phyloP scores from a whole-genome alignment of 2,329 filamentous ascomycete species.

The Claviceps africana region DNA sequence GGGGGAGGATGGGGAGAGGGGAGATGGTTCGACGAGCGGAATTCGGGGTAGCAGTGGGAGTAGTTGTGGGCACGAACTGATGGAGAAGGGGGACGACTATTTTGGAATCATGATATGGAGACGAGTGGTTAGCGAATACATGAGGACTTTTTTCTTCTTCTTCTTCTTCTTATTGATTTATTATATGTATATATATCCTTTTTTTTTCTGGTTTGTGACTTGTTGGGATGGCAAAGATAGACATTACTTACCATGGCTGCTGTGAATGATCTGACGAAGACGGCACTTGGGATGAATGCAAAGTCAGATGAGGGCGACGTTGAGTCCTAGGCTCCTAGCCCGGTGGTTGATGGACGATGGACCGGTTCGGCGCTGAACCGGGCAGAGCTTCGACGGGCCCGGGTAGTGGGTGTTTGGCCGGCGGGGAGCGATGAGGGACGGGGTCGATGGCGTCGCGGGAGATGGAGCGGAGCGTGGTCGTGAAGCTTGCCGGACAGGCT shows the following conservation, averaged over 20 bases:
- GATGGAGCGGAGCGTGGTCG: slow-evolving; percentile 1
- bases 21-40: neutral
- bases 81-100: slow-evolving; percentile 84
- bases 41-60: neutral
- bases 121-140: slow-evolving; percentile 15
- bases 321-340: neutral
- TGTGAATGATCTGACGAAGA: neutral
- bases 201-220: too few relatives aligned
- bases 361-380: too few relatives aligned
- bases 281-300: neutral
- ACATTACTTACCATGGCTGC: slow-evolving; percentile 1
- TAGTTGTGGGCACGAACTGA: slow-evolving; percentile 49
- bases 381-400: neutral
- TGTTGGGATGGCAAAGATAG: neutral
- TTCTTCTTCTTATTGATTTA: neutral
- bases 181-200: too few relatives aligned
- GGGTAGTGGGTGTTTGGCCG: neutral
- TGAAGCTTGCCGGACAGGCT: neutral
- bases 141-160: neutral
- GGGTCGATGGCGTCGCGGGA: slow-evolving; percentile 1
- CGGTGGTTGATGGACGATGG: too few relatives aligned
- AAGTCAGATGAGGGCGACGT: neutral
- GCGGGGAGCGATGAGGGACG: neutral
- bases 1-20: too few relatives aligned
- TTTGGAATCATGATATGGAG: neutral